Conservation (phyloP, 306 rosid genomes). For the Ammopiptanthus mongolicus region DNA sequence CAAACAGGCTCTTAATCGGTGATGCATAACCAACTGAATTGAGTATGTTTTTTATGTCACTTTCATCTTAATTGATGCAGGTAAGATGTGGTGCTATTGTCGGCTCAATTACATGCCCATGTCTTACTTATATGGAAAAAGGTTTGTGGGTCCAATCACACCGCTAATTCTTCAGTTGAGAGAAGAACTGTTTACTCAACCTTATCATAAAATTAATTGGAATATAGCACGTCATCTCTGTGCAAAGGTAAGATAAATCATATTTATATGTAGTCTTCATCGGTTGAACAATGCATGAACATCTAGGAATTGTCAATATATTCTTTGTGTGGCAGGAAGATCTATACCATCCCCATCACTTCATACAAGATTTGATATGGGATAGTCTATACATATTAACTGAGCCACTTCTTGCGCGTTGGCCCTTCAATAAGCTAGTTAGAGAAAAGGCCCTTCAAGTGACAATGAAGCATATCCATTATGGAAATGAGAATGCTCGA, state of each 20-base stretch:
- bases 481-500: conserved; percentile 62
- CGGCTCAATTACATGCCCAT: conserved; percentile 74
- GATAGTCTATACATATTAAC: conserved; percentile 50
- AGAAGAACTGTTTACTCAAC: conserved; percentile 44
- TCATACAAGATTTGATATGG: conserved; percentile 62
- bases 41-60: background rate
- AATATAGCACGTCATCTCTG: conserved; percentile 57
- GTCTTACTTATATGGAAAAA: too few species aligned
- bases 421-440: conserved; percentile 59
- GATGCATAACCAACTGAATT: too few species aligned
- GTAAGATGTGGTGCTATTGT: conserved; percentile 85
- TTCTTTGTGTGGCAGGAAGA: conserved; percentile 48
- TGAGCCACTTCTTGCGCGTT: too few species aligned
- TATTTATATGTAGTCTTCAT: background rate
- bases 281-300: background rate
- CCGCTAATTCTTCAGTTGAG: conserved; percentile 57
- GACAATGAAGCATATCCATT: conserved; percentile 69
- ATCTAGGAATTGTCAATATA: background rate
- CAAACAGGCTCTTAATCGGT: too few species aligned
- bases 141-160: too few species aligned
- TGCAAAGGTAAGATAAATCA: conserved; percentile 31
- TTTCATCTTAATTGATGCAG: conserved; percentile 31
- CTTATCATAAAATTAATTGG: conserved; percentile 59
- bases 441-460: conserved; percentile 58
- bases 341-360: conserved; percentile 51